Base-by-base conservation (phyloP, 1,139 yeast genomes). In the Saccharomyces hybrid region DNA sequence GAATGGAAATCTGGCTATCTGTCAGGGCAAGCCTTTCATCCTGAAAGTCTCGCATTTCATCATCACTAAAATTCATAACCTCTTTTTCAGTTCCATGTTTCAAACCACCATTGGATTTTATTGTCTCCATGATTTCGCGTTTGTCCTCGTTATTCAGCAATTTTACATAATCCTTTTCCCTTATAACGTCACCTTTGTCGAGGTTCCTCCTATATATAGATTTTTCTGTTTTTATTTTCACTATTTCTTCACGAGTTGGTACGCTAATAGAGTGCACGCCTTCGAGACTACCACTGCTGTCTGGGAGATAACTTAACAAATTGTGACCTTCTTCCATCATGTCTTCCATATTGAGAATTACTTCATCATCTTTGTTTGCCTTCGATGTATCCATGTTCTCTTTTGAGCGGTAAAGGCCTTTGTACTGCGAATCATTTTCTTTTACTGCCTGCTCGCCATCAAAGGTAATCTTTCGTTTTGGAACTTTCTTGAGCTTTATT, bases 141-240 rank as follows among this genome's bases (percentile, higher is more conserved):
- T 59, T 62, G 48, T 65, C 68, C n/a, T 62, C 64, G 6, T 52
- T 47, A 48, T 59, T 57, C 25, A 65, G 52, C n/a, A 61, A 41
- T 30, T 61, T 60, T 5, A 59, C 57, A 49, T 65, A 64, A 23
- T 58, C 59, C 32, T 49, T 62, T 42, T 64, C 67, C 11, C 34
- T 53, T 23, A 53, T 8, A 16, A 51, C 27, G 2, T 50, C 47
- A 7, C 47, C 20, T 14, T 20, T n/a, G 5, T 2, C 9, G 11
- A 26, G 3, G 5, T 46, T 46, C 30, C 30, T 46, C 5, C 48
- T 25, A 20, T 16, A 46, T 25, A 46, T 11, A 6, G 16, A n/a
- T 16, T 46, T 47, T 14, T 23, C 13, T n/a, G 9, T 26, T 38
- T 20, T 46, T 31, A 20, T 5, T 23, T 14, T 50, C n/a, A 14